Base-by-base conservation (phyloP, 176 grass and related monocot species). In the Triticum timopheevii region DNA sequence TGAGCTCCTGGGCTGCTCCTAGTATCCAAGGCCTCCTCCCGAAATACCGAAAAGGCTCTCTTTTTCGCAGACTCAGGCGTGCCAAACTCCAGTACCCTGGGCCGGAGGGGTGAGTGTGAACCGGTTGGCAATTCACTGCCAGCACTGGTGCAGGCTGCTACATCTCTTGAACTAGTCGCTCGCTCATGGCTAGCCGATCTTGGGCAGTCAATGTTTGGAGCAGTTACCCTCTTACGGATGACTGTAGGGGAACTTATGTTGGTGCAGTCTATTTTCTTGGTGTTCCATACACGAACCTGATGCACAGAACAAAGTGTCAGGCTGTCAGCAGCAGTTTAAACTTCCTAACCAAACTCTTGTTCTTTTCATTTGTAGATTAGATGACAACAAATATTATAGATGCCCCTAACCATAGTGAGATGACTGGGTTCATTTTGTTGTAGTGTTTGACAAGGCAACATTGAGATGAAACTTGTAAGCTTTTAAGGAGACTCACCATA, bases 281-380 rank as follows among this genome's bases (percentile, higher is more conserved):
- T 87, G 62, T 91, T 90, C 97, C 97, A 98, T 16, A 98, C 87
- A 2, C 94, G 92, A 68, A 98, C 94, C 97, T 98, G 84, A 73
- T 72, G 58, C 33, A 81, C 15, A 87, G 27, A 20, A 67, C 34
- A 86, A n/a, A 74, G 22, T 82, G 64, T 92, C 13, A 50, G 4
- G 45, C 45, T 49, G 45, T 49, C 81, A 69, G 73, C 17, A 80
- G 40, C 61, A 16, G 47, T 40, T 84, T 33, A 6, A 52, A 77
- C 19, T 19, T 79, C 28, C 15, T 33, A 78, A 79, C 28, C 52
- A 38, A 19, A 89, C 58, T 72, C 38, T 7, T 42, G 75, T 30
- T 56, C 13, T 47, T 24, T 70, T 10, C 6, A 7, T 50, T 71
- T 54, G 15, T 71, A 52, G 56, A 89, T 13, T 59, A 59, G 39